Evolutionary conservation across 495 filamentous ascomycete genomes (phyloP).

Genomic region (Lophium mytilinum): DNA sequence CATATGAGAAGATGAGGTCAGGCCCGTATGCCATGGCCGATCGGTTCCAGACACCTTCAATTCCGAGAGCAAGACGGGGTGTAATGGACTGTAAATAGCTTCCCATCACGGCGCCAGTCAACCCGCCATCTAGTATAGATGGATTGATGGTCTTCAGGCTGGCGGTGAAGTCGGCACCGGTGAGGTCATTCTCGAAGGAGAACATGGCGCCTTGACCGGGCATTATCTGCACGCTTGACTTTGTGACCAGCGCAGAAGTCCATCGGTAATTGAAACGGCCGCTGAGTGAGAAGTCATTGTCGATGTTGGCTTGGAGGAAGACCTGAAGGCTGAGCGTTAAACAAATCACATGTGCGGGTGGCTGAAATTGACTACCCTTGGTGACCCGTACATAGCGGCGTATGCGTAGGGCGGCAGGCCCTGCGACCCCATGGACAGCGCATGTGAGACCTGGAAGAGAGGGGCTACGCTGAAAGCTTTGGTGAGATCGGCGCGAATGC

Average conservation of each 20-base stretch:
- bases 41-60: constrained; percentile 92
- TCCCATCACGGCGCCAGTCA: constrained; percentile 91
- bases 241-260: constrained; percentile 65
- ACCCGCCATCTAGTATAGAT: constrained; percentile 78
- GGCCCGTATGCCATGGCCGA: constrained; percentile 66
- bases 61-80: constrained; percentile 74
- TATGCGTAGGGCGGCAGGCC: constrained; percentile 88
- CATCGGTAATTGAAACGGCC: constrained; percentile 88
- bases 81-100: constrained; percentile 93
- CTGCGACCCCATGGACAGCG: constrained; percentile 84
- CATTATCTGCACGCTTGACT: constrained; percentile 74
- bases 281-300: constrained; percentile 75
- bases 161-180: constrained; percentile 82
- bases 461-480: constrained; percentile 90
- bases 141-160: constrained; percentile 89
- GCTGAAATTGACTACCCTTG: constrained; percentile 57
- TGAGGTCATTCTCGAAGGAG: constrained; percentile 89
- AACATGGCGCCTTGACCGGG: constrained; percentile 66
- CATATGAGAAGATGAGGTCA: constrained; percentile 78
- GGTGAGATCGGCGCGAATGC: constrained; percentile 87
- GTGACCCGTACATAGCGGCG: constrained; percentile 83
- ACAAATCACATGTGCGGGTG: background rate
- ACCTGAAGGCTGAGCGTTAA: constrained; percentile 44
- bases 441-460: constrained; percentile 94
- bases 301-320: constrained; percentile 90